Base-by-base conservation (phyloP, 805 yeast species). In the Ogataea parapolymorpha region DNA sequence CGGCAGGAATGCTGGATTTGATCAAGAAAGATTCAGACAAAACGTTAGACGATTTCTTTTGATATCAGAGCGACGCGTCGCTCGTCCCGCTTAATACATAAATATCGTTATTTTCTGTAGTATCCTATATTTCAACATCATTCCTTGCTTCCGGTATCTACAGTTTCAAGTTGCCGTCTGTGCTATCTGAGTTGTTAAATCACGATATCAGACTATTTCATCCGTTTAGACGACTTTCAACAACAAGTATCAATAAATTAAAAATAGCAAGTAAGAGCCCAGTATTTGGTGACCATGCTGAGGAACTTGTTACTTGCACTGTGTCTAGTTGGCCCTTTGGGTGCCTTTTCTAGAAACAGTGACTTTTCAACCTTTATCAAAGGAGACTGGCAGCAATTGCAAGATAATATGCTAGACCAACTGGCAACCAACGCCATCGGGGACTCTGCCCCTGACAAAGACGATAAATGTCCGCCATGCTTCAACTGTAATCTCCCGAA, bases 401-500 rank as follows among this genome's bases (percentile, higher is more conserved):
- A 20, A 20, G 22, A 20, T 7, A 7, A 12, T 10, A 10, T 25
- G 27, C 13, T 11, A 5, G 27, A 25, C 13, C 27, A 25, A n/a
- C 5, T 12, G 27, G 8, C 27, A 6, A 25, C 7, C 13, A 25
- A 25, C 27, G 27, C 27, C 27, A 25, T 25, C 27, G 27, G 27
- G 27, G 14, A 12, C 3, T 25, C 27, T 25, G 14, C 2, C 27
- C 27, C 27, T 25, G 30, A 25, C 12, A 29, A 15, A 12, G 35
- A 45, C 5, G 78, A 70, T 9, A 69, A 74, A 36, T 86, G 95
- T 55, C 95, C 95, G 0, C 95, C 95, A 0, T 86, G 97, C 56
- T 93, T 93, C 75, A 91, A 93, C 63, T 93, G 99, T 68, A 85
- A 88, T 72, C 71, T 89, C 10, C 95, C 97, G 2, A 83, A 89